Conservation (phyloP, 768 basidiomycete species). For the Termitomyces sp. region DNA sequence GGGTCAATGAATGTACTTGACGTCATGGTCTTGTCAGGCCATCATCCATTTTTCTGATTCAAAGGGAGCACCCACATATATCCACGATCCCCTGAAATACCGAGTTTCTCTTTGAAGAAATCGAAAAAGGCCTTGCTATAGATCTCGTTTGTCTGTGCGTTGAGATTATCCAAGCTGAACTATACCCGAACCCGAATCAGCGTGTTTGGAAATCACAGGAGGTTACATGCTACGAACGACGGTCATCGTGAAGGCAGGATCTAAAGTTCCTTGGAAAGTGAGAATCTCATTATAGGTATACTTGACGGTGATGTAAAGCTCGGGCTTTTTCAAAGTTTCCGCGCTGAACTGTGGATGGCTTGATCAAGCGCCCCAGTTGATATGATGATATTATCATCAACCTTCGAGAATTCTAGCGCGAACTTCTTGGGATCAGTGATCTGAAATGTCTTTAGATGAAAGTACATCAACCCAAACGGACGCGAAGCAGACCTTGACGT, state of each 20-base stretch:
- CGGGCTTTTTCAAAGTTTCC: constrained; percentile 48
- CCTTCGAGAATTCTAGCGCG: constrained; percentile 54
- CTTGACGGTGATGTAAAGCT: constrained; percentile 46
- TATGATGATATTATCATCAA: constrained; percentile 14
- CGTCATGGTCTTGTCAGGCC: neutral
- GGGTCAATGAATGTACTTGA: constrained; percentile 46
- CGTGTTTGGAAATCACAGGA: neutral
- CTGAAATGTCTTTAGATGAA: constrained; percentile 12
- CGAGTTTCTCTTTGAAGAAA: constrained; percentile 51
- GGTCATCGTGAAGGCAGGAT: constrained; percentile 56
- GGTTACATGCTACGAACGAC: constrained; percentile 39
- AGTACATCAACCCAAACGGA: neutral
- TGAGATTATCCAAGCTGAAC: constrained; percentile 55
- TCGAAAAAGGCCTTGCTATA: constrained; percentile 53
- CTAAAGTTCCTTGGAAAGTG: constrained; percentile 56
- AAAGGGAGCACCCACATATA: constrained; percentile 43
- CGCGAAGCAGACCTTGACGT: constrained; percentile 30
- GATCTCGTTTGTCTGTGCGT: constrained; percentile 36
- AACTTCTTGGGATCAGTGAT: constrained; percentile 35
- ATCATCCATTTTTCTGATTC: neutral
- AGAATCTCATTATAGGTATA: constrained; percentile 55
- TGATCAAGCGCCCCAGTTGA: neutral
- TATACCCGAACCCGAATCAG: constrained; percentile 19
- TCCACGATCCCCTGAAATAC: constrained; percentile 44
- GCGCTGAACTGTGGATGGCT: constrained; percentile 40